A percentile compares a stretch with the other conserved stretches of the same genome.
Conservation (phyloP, 108 stramenopile genomes). For the Schizochytrium sp. region DNA sequence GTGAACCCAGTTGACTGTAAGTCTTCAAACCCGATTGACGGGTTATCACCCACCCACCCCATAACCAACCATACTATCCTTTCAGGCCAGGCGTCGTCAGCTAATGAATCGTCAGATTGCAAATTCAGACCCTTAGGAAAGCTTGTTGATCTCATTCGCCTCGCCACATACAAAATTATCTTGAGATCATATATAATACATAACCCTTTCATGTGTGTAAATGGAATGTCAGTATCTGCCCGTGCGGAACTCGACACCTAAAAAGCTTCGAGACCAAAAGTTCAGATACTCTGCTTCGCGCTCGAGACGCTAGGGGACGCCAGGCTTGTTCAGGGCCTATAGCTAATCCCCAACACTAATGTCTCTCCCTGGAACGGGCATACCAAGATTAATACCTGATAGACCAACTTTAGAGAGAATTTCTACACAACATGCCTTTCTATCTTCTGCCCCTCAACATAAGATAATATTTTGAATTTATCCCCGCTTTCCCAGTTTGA, state of each 20-base stretch:
- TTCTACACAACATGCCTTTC: not conserved
- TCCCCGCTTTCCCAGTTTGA: slow-evolving; percentile 52
- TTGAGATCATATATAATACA: not conserved
- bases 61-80: not conserved
- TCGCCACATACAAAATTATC: not conserved
- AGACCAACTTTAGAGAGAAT: slow-evolving; percentile 51
- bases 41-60: not conserved
- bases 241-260: not conserved
- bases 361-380: slow-evolving; percentile 44
- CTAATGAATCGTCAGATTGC: slow-evolving; percentile 43
- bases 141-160: slow-evolving; percentile 56
- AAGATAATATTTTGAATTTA: not conserved
- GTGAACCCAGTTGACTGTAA: not conserved
- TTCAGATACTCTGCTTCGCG: slow-evolving; percentile 39
- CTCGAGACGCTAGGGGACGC: slow-evolving; percentile 37
- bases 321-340: slow-evolving; percentile 54
- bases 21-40: not conserved
- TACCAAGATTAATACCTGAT: not conserved
- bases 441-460: not conserved
- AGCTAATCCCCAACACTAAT: slow-evolving; percentile 27
- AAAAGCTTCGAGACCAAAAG: slow-evolving; percentile 25
- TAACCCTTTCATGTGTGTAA: not conserved
- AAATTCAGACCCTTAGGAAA: slow-evolving; percentile 54
- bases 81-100: slow-evolving; percentile 11
- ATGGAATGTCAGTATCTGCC: slow-evolving; percentile 22